Base-by-base conservation (phyloP, 257 asterid genomes). In the Lantana camara region DNA sequence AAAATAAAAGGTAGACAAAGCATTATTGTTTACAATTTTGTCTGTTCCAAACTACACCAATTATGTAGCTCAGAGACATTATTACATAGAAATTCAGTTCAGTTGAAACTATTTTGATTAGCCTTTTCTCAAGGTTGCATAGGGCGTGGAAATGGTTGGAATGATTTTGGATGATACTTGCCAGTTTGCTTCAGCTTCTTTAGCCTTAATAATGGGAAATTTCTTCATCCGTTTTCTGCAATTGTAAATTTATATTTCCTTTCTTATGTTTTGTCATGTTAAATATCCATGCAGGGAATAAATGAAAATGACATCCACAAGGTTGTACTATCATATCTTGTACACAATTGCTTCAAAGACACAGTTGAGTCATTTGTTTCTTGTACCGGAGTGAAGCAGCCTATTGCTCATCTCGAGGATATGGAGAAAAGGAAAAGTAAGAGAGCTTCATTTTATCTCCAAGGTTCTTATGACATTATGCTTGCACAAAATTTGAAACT, bases 371-470 rank as follows among this genome's bases (percentile, higher is more conserved):
- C 97, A 0, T 90, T 90, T 57, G 64, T 74, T 69, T 67, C 90
- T 63, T 76, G 84, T 67, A 79, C 86, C 40, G 96, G 92, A 63
- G 68, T 81, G 79, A 76, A 76, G 71, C 89, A 77, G 66, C 61
- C 89, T 47, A 69, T 57, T 22, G 84, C 69, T 76, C 67, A 75
- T 71, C 76, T 86, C 16, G 89, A 84, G 75, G 81, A 85, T 73
- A 90, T 90, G 85, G 95, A 84, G 77, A 87, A 72, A 76, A 77
- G 95, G 77, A 90, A 88, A 80, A 72, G 99, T 90, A 87, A 72
- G 96, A 16, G 30, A 23, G 37, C 48, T 21, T 46, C 69, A 23
- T 50, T 15, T 67, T 37, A 37, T 68, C 42, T 34, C 51, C 38
- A 37, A 22, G 30, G 27, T 23, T 32, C 57, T 57, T 30, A 63